Base-by-base conservation (phyloP, 805 yeast genomes). In the Nakazawaea pomicola region DNA sequence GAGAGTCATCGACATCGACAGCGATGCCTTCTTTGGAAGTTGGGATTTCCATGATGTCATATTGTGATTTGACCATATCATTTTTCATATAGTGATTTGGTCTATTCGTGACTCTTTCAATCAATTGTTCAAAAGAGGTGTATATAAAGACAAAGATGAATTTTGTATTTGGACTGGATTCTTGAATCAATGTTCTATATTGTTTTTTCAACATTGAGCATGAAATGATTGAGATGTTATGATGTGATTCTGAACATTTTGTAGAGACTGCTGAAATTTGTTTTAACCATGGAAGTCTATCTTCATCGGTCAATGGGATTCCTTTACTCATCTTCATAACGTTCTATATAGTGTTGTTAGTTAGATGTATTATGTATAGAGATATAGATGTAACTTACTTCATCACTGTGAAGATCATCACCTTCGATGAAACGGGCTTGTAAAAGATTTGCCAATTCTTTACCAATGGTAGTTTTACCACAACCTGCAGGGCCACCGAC, bases 401-500 rank as follows among this genome's bases (percentile, higher is more conserved):
- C 45, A 27, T 42, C 23, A 2, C 95, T 88, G 58, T 90, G 97
- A 20, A 82, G 68, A 2, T 67, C 60, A 58, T 93, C 99, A 4
- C 98, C 99, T 59, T 93, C 99, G 10, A 89, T 59, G 55, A 75
- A 89, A 2, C 78, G 68, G 36, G 82, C 68, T 2, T 59, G 45
- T 15, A 77, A 69, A 17, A 61, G 54, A 16, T 62, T 45, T 0
- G 82, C 59, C 16, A 90, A 53, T 9, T 59, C 53, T 11, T 64
- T 63, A 0, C 86, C 95, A 16, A 84, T 74, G 2, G 96, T 86
- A 17, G 95, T 71, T 58, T 93, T 93, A 1, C 99, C 99, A 2
- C 96, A 84, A 7, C 98, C 98, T 0, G 96, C 90, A 0, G 98
- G 96, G 0, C 99, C 99, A 10, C 95, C 96, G 7, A 91, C 78